Evolutionary conservation across 108 stramenopile genomes (phyloP).

Genomic region (Cyclotella sp.): DNA sequence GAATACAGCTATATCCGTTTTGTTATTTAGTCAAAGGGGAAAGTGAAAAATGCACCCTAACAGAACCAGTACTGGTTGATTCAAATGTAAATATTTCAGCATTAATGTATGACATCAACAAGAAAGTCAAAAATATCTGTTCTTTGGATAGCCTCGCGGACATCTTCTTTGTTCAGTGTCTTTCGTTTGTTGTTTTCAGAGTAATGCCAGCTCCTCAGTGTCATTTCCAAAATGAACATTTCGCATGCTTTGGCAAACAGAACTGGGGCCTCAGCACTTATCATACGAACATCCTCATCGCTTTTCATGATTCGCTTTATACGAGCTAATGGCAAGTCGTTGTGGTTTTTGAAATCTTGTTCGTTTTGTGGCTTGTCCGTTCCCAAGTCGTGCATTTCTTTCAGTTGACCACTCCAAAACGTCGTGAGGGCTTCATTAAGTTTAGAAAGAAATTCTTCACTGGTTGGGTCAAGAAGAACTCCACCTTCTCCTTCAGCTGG

Average conservation of each 20-base stretch:
- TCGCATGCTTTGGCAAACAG: slow-evolving; percentile 99
- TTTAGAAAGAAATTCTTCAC: slow-evolving; percentile 72
- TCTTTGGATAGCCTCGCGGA: slow-evolving; percentile 84
- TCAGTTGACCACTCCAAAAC: slow-evolving; percentile 80
- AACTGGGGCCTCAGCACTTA: slow-evolving; percentile 97
- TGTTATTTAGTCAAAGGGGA: too few species aligned
- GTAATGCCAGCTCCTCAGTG: slow-evolving; percentile 89
- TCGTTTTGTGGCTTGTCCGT: slow-evolving; percentile 64
- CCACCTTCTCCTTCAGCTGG: slow-evolving; percentile 28
- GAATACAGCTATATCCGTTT: too few species aligned
- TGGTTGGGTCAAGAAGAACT: slow-evolving; percentile 59
- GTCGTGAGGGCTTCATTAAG: slow-evolving; percentile 59
- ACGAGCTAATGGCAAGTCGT: slow-evolving; percentile 93
- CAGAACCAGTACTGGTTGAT: too few species aligned
- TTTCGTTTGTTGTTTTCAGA: slow-evolving; percentile 81
- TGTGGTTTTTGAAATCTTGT: slow-evolving; percentile 92
- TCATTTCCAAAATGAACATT: slow-evolving; percentile 97
- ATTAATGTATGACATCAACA: slow-evolving; percentile 84
- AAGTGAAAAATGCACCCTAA: too few species aligned
- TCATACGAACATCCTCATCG: slow-evolving; percentile 97
- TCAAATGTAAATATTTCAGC: background rate
- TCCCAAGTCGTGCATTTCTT: slow-evolving; percentile 52
- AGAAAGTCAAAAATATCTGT: slow-evolving; percentile 91
- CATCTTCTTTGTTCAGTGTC: slow-evolving; percentile 91
- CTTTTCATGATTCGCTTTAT: slow-evolving; percentile 99